A percentile compares a stretch with the other conserved stretches of the same genome.
phyloP scores from a whole-genome alignment of 2,329 filamentous ascomycete genomes.

The Fusarium zealandicum region DNA sequence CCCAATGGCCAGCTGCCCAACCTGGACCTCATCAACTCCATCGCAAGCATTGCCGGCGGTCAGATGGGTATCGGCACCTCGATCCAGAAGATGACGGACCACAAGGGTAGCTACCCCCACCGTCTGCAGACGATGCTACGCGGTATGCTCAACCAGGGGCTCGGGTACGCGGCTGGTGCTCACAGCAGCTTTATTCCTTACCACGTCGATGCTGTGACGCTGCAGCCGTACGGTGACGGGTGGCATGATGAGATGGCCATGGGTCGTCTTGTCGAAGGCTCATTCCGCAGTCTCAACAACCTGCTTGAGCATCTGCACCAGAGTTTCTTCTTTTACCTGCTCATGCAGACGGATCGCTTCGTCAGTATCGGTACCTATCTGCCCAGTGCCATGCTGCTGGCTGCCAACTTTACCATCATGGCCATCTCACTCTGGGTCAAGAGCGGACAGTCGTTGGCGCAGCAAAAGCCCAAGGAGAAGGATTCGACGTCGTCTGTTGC shows the following conservation, averaged over 20 bases:
- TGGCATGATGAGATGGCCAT: conserved; percentile 99
- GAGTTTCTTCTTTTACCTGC: conserved; percentile 98
- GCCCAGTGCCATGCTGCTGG: conserved; percentile 95
- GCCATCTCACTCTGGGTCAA: conserved; percentile 93
- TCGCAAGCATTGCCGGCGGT: conserved; percentile 83
- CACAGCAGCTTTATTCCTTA: conserved; percentile 98
- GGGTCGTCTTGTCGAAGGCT: conserved; percentile 85
- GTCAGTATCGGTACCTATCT: conserved; percentile 98
- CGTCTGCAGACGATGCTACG: conserved; percentile 87
- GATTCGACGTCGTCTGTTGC: conserved; percentile 42
- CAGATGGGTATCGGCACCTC: conserved; percentile 90
- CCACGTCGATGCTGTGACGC: conserved; percentile 93
- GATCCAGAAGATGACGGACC: conserved; percentile 88
- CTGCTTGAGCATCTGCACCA: conserved; percentile 95
- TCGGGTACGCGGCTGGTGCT: conserved; percentile 87
- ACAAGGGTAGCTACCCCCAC: conserved; percentile 79
- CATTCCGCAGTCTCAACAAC: conserved; percentile 95
- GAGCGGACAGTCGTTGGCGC: conserved; percentile 67
- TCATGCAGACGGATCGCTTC: conserved; percentile 90
- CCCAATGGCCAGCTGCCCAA: conserved; percentile 96
- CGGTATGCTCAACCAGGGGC: conserved; percentile 89
- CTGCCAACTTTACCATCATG: conserved; percentile 94
- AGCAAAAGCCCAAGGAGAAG: conserved; percentile 42
- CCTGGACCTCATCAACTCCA: conserved; percentile 93
- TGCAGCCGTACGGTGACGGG: conserved; percentile 87